phyloP scores from a whole-genome alignment of 495 filamentous ascomycete genomes.

The Cercophora samala region DNA sequence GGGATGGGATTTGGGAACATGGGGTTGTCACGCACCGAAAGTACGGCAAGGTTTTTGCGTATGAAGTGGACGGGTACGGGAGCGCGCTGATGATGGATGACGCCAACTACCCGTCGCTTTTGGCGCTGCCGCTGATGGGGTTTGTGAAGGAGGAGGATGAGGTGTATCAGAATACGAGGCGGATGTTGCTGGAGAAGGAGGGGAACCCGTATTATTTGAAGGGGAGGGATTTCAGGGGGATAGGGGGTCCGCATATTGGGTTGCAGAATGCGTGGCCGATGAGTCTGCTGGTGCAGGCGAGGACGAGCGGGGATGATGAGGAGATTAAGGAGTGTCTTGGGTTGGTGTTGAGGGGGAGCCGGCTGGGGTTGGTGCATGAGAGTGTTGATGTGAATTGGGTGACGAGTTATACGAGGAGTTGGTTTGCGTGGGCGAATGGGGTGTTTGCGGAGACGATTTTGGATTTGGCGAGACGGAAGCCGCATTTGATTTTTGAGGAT shows the following conservation, averaged over 20 bases:
- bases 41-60: constrained; percentile 90
- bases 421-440: constrained; percentile 98
- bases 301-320: constrained; percentile 81
- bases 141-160: constrained; percentile 65
- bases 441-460: constrained; percentile 94
- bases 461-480: constrained; percentile 80
- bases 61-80: constrained; percentile 95
- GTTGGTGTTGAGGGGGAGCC: constrained; percentile 68
- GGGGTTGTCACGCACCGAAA: constrained; percentile 81
- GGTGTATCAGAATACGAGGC: constrained; percentile 85
- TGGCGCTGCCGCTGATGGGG: constrained; percentile 82
- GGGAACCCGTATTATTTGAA: constrained; percentile 88
- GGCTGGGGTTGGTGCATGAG: constrained; percentile 84
- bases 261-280: constrained; percentile 94
- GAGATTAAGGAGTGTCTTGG: constrained; percentile 73
- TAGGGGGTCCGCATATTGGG: constrained; percentile 80
- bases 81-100: constrained; percentile 94
- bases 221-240: constrained; percentile 77
- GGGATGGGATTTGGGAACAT: constrained; percentile 76
- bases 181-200: constrained; percentile 75
- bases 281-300: constrained; percentile 84
- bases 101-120: constrained; percentile 87
- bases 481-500: constrained; percentile 81
- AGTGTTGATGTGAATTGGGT: constrained; percentile 79
- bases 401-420: constrained; percentile 76